Evolutionary conservation across 352 stramenopile genomes (phyloP).

Genomic region (Lagenidium sp.): DNA sequence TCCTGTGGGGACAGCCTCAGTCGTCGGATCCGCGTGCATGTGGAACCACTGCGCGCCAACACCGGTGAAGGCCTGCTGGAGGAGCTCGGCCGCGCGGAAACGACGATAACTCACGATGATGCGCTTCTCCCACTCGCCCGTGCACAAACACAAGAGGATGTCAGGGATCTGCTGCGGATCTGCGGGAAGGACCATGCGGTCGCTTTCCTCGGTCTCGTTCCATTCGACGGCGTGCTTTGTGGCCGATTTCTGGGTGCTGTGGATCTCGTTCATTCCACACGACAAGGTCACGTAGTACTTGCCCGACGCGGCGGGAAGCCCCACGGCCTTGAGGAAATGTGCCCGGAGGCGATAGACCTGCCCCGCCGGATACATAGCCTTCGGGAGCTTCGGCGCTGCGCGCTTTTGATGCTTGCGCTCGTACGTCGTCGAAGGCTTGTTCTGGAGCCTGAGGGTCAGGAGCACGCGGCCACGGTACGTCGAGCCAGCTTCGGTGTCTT

Average conservation of each 20-base stretch:
- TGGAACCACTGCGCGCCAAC: constrained; percentile 42
- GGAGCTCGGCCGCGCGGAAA: constrained; percentile 52
- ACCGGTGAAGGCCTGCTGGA: constrained; percentile 27
- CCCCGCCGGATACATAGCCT: constrained; percentile 36
- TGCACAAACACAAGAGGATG: constrained; percentile 72
- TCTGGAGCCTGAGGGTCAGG: constrained; percentile 39
- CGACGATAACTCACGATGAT: constrained; percentile 66
- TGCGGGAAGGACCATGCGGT: constrained; percentile 50
- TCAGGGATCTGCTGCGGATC: constrained; percentile 64
- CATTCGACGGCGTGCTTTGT: constrained; percentile 64
- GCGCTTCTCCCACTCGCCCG: constrained; percentile 47
- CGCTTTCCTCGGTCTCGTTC: constrained; percentile 67
- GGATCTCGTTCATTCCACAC: constrained; percentile 47
- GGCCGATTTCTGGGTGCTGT: constrained; percentile 39
- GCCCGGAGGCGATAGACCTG: constrained; percentile 55
- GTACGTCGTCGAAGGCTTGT: constrained; percentile 45
- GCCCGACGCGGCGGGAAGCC: constrained; percentile 28
- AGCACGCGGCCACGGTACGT: constrained; percentile 78
- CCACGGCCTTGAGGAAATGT: constrained; percentile 52
- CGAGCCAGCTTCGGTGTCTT: constrained; percentile 35
- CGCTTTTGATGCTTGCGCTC: constrained; percentile 69
- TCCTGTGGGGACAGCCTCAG: constrained; percentile 32
- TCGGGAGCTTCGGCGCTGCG: constrained; percentile 34
- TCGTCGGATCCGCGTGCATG: constrained; percentile 49
- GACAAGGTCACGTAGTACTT: constrained; percentile 45